Base-by-base conservation (phyloP, 805 yeast species). In the Myxozyma monticola region DNA sequence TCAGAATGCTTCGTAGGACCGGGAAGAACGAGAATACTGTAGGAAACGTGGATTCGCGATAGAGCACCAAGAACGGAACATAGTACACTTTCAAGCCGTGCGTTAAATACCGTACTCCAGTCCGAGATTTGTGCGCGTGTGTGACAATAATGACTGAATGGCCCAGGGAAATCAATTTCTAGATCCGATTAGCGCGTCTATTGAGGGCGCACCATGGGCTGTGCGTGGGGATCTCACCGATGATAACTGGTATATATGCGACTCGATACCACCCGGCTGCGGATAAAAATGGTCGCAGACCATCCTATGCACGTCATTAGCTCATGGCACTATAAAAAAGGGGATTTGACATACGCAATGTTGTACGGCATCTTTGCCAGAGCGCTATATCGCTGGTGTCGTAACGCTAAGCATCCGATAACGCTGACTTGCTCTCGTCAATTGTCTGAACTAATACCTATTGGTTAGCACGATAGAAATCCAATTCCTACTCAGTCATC, bases 201-300 rank as follows among this genome's bases (percentile, higher is more conserved):
- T 14, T 25, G 18, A 12, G 14, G 31, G 9, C 31, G 9, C 14
- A 28, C 9, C 14, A 9, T 14, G 31, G 12, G 9, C 14, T 9
- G 9, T 10, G 14, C 6, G 17, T 10, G 15, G n/a, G 25, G 8
- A 4, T 15, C 62, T 14, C 37, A 59, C 62, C 39, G 58, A 95
- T 0, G 98, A 83, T 21, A 93, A 69, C 66, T 93, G 98, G 67
- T 88, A 88, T 15, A 91, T 86, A 65, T 93, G 99, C 55, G 91
- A 81, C 67, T 93, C 99, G 1, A 93, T 95, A 8, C 99, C 99
- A 2, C 99, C 99, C 0, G 97, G 85, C 65, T 93, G 99, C 9
- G 99, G 99, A 69, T 86, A 93, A 78, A 93, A 93, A 74, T 89
- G 93, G 69, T 93, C 99, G 37, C 95, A 86, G 3, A 90, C 87